Conservation (phyloP, 306 rosid species). For the Ammopiptanthus mongolicus region DNA sequence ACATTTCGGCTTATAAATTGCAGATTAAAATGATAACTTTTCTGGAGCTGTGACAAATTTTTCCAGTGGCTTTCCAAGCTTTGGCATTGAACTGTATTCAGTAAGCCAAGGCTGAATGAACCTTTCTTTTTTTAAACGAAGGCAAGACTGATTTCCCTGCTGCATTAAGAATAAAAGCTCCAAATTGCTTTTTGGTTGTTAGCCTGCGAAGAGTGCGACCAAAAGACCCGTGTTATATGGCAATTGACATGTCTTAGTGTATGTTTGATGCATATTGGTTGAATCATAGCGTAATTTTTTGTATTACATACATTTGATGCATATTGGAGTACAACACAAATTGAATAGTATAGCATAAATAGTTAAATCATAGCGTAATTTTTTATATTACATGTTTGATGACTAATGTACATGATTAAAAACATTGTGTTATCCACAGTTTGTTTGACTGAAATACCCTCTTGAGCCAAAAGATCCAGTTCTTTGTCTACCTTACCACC, state of each 20-base stretch:
- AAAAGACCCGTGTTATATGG: background rate
- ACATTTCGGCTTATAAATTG: conserved; percentile 45
- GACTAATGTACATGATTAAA: too few species aligned
- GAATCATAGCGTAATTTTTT: too few species aligned
- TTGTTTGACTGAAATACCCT: too few species aligned
- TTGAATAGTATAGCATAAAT: too few species aligned
- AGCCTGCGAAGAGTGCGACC: background rate
- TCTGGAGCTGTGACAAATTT: background rate
- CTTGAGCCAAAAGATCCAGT: too few species aligned
- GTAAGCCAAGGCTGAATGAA: background rate
- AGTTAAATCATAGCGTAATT: too few species aligned
- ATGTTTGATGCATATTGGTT: too few species aligned
- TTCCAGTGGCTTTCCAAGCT: background rate
- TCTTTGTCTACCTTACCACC: too few species aligned
- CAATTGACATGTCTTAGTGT: background rate
- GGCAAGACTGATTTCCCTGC: background rate
- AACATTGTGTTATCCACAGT: too few species aligned
- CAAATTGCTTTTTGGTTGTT: background rate
- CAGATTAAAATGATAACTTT: conserved; percentile 15
- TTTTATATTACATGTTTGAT: too few species aligned
- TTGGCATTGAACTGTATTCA: background rate
- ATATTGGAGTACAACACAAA: too few species aligned
- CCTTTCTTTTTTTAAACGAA: background rate
- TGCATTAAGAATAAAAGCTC: background rate
- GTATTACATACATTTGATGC: too few species aligned